Percentiles rank a stretch among this genome's conserved stretches.
These are phyloP conservation scores for Dittrichia graveolens DNA, from an alignment of 129 eudicot genomes.

Conservation along the genomic window DNA sequence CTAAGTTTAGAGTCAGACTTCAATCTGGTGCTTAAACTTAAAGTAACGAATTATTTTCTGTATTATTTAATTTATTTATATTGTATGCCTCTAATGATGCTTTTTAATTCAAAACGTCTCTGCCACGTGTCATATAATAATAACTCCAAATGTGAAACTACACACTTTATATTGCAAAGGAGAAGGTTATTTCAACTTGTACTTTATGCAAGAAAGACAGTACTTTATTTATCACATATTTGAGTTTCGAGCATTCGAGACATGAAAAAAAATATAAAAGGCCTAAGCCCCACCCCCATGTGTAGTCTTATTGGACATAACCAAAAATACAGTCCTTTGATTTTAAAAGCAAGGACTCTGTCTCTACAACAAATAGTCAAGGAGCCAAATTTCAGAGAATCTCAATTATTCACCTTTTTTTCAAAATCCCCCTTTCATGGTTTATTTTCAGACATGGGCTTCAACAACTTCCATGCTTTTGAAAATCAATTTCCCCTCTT, in stretches of 20 bases:
- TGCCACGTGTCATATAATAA: neutral
- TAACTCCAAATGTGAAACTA: neutral
- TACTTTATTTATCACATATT: conserved; percentile 26
- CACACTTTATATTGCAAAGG: conserved; percentile 6
- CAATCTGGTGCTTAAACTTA: no score
- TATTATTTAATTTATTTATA: no score
- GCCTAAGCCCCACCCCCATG: conserved; percentile 38
- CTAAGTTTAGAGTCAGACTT: no score
- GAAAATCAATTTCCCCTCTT: neutral
- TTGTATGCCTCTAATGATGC: no score
- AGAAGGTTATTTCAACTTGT: neutral
- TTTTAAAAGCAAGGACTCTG: conserved; percentile 31
- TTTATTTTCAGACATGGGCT: conserved; percentile 23
- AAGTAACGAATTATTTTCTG: no score
- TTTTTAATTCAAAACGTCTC: neutral
- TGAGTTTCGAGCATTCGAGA: conserved; percentile 34
- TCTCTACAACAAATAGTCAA: conserved; percentile 37
- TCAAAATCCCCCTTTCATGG: conserved; percentile 22
- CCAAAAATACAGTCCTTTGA: conserved; percentile 38
- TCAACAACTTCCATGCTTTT: neutral
- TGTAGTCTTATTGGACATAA: conserved; percentile 41
- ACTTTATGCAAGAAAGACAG: conserved; percentile 12
- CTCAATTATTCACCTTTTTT: conserved; percentile 31
- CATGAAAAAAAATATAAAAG: conserved; percentile 1
- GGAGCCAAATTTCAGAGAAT: conserved; percentile 38